Percentiles rank a stretch among this genome's conserved stretches.
Conservation (phyloP, 495 filamentous ascomycete genomes). For the Penicillium turbatum region DNA sequence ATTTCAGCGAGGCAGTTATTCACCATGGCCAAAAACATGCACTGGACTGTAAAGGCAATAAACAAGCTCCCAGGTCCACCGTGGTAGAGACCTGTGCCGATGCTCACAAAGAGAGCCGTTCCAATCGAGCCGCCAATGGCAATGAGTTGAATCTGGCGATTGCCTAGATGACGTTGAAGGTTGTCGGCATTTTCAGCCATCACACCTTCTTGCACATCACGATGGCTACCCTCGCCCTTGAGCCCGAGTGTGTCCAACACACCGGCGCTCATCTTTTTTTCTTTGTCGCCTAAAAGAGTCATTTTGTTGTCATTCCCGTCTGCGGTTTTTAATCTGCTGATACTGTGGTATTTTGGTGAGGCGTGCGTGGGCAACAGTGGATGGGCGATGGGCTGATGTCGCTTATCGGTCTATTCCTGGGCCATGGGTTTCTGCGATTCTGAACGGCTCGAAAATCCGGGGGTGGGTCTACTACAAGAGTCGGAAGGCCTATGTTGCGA, state of each 20-base stretch:
- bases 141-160: slow-evolving; percentile 53
- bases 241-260: neutral
- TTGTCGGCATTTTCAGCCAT: slow-evolving; percentile 27
- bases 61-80: slow-evolving; percentile 56
- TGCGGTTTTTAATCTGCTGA: neutral
- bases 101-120: slow-evolving; percentile 53
- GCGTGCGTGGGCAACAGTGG: neutral
- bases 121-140: slow-evolving; percentile 57
- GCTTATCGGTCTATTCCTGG: neutral
- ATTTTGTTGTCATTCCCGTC: slow-evolving; percentile 3
- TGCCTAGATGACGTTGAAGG: slow-evolving; percentile 31
- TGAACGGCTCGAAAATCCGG: neutral
- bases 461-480: neutral
- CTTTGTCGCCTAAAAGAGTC: neutral
- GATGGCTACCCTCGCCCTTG: neutral
- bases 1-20: slow-evolving; percentile 45
- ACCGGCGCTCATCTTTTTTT: neutral
- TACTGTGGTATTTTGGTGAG: neutral
- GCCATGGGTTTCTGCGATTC: neutral
- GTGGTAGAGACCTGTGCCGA: slow-evolving; percentile 26
- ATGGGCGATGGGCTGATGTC: neutral
- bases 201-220: slow-evolving; percentile 14
- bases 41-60: slow-evolving; percentile 33
- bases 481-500: neutral
- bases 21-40: slow-evolving; percentile 32